Base-by-base conservation (phyloP, 2,329 filamentous ascomycete genomes). In the Fusarium torreyae region DNA sequence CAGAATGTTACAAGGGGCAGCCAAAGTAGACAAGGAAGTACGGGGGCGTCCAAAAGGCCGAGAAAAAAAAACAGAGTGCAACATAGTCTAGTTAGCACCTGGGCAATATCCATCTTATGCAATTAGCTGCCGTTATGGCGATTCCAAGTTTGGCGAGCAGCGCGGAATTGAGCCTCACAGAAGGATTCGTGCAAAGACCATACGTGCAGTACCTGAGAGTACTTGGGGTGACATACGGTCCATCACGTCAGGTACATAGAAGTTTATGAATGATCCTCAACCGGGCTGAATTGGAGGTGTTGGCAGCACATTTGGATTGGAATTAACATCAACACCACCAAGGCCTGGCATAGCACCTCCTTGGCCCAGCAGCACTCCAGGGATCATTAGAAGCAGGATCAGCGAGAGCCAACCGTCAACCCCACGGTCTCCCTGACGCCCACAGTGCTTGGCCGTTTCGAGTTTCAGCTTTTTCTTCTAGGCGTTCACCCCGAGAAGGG, bases 351-450 rank as follows among this genome's bases (percentile, higher is more conserved):
- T n/a, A 22, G 28, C 28, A 43, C 44, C 56, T 49, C 57, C 44
- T 58, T 58, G 52, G 38, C 28, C 33, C 42, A 36, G 34, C 46
- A 54, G 40, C 43, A 51, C 42, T 10, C 15, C 57, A 63, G 62
- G 68, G 59, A 60, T 57, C 31, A 39, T 45, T 45, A 34, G 49
- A 56, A 38, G 52, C 48, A 65, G 63, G 61, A 70, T 67, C 59
- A 55, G 49, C 65, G 63, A 72, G 56, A 75, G 69, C 72, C 72
- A 75, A 74, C 72, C 71, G 70, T 71, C 60, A 61, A 73, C 64
- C 72, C 72, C 72, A 74, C 72, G 72, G 53, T 70, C 67, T 58
- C 67, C 67, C 62, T 56, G 42, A 18, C 20, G 45, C 40, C 28
- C 59, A 70, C 67, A 60, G 57, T 69, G 58, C 63, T 68, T 68